Conservation (phyloP, 192 early-diverging fungal genomes). For the Phlyctochytrium bullatum region DNA sequence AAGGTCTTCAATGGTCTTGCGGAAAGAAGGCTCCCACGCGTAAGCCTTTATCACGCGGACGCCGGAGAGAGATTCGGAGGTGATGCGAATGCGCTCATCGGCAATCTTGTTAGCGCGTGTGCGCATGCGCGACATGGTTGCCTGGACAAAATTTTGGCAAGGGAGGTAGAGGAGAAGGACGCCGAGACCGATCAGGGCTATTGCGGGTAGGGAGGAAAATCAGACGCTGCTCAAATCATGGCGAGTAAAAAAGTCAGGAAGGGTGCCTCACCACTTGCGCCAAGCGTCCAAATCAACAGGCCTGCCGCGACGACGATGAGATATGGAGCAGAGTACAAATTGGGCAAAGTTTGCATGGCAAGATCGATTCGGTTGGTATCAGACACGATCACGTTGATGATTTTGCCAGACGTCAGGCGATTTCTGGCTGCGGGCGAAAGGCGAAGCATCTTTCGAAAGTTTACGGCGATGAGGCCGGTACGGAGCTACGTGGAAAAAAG, state of each 20-base stretch:
- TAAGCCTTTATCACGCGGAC: conserved; percentile 79
- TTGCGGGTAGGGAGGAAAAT: conserved; percentile 7
- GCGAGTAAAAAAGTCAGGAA: too few relatives aligned
- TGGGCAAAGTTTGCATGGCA: conserved; percentile 6
- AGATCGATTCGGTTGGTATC: conserved; percentile 18
- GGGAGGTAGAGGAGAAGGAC: conserved; percentile 13
- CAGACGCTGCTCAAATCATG: too few relatives aligned
- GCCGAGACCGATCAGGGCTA: conserved; percentile 9
- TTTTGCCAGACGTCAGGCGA: conserved; percentile 54
- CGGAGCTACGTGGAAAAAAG: conserved; percentile 3
- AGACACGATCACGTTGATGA: conserved; percentile 30
- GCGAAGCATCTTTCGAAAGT: conserved; percentile 56
- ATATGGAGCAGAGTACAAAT: neutral
- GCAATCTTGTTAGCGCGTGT: conserved; percentile 30
- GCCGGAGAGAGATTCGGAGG: conserved; percentile 70
- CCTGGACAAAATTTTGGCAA: conserved; percentile 9
- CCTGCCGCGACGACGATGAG: neutral
- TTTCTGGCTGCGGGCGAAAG: conserved; percentile 51
- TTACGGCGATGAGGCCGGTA: conserved; percentile 20
- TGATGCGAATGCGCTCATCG: conserved; percentile 64
- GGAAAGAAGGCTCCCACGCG: conserved; percentile 70
- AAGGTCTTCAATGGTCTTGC: conserved; percentile 54
- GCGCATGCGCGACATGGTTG: conserved; percentile 12
- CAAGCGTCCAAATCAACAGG: neutral
- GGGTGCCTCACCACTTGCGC: neutral